Evolutionary conservation across 2,329 filamentous ascomycete genomes (phyloP).

Genomic region (Cercospora beticola): DNA sequence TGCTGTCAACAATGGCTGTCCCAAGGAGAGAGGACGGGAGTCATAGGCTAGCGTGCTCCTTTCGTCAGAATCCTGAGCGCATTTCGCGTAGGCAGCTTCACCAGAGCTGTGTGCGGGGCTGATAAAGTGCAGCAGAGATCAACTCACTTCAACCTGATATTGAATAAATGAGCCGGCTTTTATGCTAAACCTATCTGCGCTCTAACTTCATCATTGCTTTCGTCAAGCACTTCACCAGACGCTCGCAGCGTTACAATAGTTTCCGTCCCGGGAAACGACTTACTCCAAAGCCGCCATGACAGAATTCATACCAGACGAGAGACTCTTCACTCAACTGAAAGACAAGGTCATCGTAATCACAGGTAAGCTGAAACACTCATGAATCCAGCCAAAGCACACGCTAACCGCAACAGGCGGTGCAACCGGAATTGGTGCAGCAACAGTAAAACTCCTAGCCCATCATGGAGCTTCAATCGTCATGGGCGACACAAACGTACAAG

Average conservation of each 20-base stretch:
- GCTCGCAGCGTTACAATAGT: not conserved
- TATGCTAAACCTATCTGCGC: not conserved
- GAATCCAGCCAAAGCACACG: not conserved
- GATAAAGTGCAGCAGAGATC: not conserved
- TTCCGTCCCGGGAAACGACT: not conserved
- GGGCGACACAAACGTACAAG: constrained; percentile 40
- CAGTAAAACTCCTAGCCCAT: constrained; percentile 43
- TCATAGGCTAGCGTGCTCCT: not conserved
- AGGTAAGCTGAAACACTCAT: constrained; percentile 20
- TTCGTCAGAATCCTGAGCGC: not conserved
- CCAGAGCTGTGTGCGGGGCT: not conserved
- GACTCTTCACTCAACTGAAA: constrained; percentile 20
- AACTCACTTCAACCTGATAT: not conserved
- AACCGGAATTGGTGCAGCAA: constrained; percentile 48
- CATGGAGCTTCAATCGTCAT: constrained; percentile 46
- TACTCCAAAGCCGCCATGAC: constrained; percentile 9
- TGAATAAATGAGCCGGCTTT: not conserved
- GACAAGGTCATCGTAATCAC: constrained; percentile 38
- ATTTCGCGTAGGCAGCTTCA: not conserved
- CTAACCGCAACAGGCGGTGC: constrained; percentile 38
- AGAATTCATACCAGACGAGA: constrained; percentile 17
- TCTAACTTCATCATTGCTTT: not conserved
- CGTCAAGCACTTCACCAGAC: not conserved
- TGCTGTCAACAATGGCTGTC: not conserved
- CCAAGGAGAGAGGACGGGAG: not conserved